Conservation (phyloP, 2,329 filamentous ascomycete genomes). For the Aureobasidium pullulans region DNA sequence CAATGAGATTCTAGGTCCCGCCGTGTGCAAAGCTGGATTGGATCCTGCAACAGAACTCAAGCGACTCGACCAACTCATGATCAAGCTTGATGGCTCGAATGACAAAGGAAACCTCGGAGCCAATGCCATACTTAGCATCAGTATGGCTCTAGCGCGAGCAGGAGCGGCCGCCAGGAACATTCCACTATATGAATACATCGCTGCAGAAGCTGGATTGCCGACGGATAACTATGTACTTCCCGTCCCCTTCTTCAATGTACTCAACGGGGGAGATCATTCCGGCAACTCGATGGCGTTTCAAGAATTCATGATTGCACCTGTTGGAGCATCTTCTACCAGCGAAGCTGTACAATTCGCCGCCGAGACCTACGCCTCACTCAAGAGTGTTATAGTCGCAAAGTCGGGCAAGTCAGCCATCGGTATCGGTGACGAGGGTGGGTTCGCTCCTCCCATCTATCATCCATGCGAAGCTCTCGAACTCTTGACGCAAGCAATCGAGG, state of each 20-base stretch:
- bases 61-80: conserved; percentile 79
- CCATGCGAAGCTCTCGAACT: conserved; percentile 21
- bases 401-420: conserved; percentile 20
- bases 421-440: conserved; percentile 23
- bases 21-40: conserved; percentile 25
- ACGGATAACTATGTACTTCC: conserved; percentile 84
- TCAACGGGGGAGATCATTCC: conserved; percentile 56
- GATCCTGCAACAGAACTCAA: conserved; percentile 43
- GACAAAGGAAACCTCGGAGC: conserved; percentile 86
- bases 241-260: conserved; percentile 88
- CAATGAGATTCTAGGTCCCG: conserved; percentile 72
- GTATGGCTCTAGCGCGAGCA: conserved; percentile 77
- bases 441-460: conserved; percentile 21
- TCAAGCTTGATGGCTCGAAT: conserved; percentile 72
- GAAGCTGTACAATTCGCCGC: conserved; percentile 18
- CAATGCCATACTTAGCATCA: conserved; percentile 82
- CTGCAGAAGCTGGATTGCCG: conserved; percentile 70
- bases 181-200: conserved; percentile 81
- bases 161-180: conserved; percentile 82
- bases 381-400: conserved; percentile 17
- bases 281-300: conserved; percentile 63
- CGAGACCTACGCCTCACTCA: conserved; percentile 21
- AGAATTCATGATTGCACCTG: conserved; percentile 90
- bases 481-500: conserved; percentile 19
- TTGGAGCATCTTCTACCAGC: conserved; percentile 13